Conservation (phyloP, 805 yeast genomes). For the Cyberlindnera amylophila region DNA sequence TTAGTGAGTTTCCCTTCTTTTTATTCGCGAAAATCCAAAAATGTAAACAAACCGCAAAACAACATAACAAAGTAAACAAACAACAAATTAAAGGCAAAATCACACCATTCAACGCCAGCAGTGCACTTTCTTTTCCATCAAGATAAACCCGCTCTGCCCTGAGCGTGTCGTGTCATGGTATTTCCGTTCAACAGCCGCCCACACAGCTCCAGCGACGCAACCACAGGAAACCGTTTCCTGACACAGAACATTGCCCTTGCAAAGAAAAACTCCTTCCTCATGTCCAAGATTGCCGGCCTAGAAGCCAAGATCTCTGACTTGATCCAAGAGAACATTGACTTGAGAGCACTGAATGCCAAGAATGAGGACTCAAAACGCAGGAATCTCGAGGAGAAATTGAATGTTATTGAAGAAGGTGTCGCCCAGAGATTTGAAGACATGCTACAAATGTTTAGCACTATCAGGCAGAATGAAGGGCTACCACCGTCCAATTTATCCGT, state of each 20-base stretch:
- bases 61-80: neutral
- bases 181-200: conserved; percentile 17
- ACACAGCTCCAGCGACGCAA: conserved; percentile 11
- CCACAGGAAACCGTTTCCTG: conserved; percentile 25
- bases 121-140: neutral
- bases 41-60: conserved; percentile 13
- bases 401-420: conserved; percentile 39
- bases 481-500: conserved; percentile 14
- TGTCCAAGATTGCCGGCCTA: conserved; percentile 47
- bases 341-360: conserved; percentile 36
- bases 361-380: conserved; percentile 29
- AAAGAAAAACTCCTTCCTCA: conserved; percentile 49
- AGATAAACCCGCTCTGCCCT: neutral
- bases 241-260: conserved; percentile 54
- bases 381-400: conserved; percentile 36
- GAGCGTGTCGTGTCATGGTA: conserved; percentile 23
- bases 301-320: conserved; percentile 48
- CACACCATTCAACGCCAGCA: neutral
- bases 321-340: conserved; percentile 44
- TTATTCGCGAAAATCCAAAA: conserved; percentile 1
- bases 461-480: conserved; percentile 41
- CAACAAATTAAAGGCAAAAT: neutral
- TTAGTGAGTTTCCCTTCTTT: neutral
- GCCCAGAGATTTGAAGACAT: conserved; percentile 42
- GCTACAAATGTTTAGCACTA: conserved; percentile 36